Conservation (phyloP, 2,329 filamentous ascomycete species). For the Sordariomycetes sp. region DNA sequence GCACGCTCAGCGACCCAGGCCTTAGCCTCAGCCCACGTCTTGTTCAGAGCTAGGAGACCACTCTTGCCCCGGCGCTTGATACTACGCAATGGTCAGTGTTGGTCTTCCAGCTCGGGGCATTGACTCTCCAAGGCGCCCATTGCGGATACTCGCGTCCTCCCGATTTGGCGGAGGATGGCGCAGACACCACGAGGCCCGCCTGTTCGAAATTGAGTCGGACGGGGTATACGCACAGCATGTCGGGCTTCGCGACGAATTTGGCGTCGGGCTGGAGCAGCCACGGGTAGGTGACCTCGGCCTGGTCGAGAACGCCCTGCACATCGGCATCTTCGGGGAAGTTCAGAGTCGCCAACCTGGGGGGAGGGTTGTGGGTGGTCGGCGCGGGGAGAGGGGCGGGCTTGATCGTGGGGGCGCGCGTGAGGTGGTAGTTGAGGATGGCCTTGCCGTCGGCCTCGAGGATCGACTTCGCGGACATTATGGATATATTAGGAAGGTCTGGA, state of each 20-base stretch:
- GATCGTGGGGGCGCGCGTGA: constrained; percentile 93
- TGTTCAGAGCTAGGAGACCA: constrained; percentile 90
- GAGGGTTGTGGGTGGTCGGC: constrained; percentile 80
- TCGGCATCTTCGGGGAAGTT: constrained; percentile 85
- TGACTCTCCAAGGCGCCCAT: not conserved
- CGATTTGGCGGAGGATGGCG: not conserved
- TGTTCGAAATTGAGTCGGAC: not conserved
- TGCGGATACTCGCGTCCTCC: not conserved
- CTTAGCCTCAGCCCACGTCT: constrained; percentile 88
- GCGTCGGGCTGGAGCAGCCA: constrained; percentile 77
- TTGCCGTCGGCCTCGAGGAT: constrained; percentile 99
- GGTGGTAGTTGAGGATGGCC: constrained; percentile 99
- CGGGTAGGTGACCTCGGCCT: constrained; percentile 93
- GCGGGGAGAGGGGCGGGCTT: constrained; percentile 90
- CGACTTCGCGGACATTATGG: constrained; percentile 60
- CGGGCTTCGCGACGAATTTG: constrained; percentile 98
- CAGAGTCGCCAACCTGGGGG: constrained; percentile 81
- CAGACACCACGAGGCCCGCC: not conserved
- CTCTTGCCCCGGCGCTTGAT: constrained; percentile 99
- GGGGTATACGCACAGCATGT: constrained; percentile 55
- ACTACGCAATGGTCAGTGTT: not conserved
- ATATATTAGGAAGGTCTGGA: constrained; percentile 10
- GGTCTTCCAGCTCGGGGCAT: not conserved
- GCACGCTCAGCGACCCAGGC: constrained; percentile 90
- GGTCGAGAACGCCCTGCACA: constrained; percentile 76